A percentile compares a stretch with the other conserved stretches of the same genome.
Conservation (phyloP, 306 rosid genomes). For the Lagenaria siceraria region DNA sequence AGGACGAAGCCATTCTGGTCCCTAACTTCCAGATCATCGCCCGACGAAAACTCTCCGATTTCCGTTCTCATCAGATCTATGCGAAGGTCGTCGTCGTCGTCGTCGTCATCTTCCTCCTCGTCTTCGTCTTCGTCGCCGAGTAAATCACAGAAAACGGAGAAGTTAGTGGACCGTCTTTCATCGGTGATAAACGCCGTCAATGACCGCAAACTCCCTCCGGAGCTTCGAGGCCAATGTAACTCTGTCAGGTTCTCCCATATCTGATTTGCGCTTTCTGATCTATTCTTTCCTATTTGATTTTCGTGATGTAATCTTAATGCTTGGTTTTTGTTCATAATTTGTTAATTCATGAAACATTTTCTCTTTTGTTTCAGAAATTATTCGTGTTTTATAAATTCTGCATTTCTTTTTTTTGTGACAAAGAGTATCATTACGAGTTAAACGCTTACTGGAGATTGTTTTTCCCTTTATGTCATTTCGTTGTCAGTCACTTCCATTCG, state of each 20-base stretch:
- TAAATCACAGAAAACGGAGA: slow-evolving; percentile 40
- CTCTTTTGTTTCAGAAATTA: neutral
- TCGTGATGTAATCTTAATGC: neutral
- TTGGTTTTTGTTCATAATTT: neutral
- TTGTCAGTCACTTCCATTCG: neutral
- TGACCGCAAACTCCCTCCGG: slow-evolving; percentile 72
- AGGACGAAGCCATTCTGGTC: slow-evolving; percentile 11
- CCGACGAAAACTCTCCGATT: neutral
- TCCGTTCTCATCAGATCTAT: neutral
- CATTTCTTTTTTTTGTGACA: neutral
- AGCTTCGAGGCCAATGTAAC: slow-evolving; percentile 81
- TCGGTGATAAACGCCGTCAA: slow-evolving; percentile 64
- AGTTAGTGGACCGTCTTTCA: slow-evolving; percentile 50
- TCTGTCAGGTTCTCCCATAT: slow-evolving; percentile 39
- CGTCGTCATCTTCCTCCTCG: neutral
- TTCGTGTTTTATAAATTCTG: neutral
- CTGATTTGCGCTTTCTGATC: neutral
- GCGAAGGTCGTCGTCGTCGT: slow-evolving; percentile 2
- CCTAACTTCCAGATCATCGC: slow-evolving; percentile 13
- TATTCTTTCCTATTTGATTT: neutral
- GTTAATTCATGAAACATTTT: neutral
- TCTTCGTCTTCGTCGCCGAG: slow-evolving; percentile 9
- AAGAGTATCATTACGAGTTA: neutral
- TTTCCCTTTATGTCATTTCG: neutral
- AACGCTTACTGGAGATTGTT: neutral